Evolutionary conservation across 495 filamentous ascomycete species (phyloP), one percentile per base, ranked within the genome.

Genomic region (Bathelium albidoporum): DNA sequence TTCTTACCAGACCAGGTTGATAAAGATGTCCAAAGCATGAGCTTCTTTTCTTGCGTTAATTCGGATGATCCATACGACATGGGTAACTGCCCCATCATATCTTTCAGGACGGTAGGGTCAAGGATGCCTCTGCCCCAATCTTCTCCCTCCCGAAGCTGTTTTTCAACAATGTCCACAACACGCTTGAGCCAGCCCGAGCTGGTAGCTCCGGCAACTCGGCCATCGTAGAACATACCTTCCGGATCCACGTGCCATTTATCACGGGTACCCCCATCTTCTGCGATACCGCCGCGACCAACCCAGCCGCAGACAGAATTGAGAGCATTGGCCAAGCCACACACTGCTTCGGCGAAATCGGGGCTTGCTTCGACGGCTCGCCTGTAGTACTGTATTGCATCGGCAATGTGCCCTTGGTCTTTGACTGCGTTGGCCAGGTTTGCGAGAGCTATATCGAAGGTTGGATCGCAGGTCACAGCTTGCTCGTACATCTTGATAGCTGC

Each of bases 381-480:
- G 77, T 99, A 99, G 73, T 95, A 97, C 20, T 75, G 75, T 59
- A 99, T 97, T 4, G 94, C 95, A 66, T 99, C 94, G 62, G 84
- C 89, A 64, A 96, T 89, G 52, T 87, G 83, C 12, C 95, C 95
- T 71, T 95, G 89, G 73, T 99, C 94, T 75, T 97, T 99, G 58
- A 99, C 94, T 0, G 94, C 94, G 75, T 99, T 99, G 31, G 94
- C 94, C 60, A 99, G 79, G 71, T 99, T 99, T 34, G 94, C 95
- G 58, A 99, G 79, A 2, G 95, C 94, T 68, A 99, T 97, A 68
- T 99, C 94, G 69, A 99, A 99, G 34, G 86, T 89, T 16, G 83
- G 82, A 72, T 99, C 94, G 72, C 91, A 97, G 1, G 82, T 80
- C 41, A 99, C 94, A 9, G 94, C 94, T 67, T 90, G 85, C 75